Conservation (phyloP, 2,329 filamentous ascomycete genomes). For the Fusarium longipes region DNA sequence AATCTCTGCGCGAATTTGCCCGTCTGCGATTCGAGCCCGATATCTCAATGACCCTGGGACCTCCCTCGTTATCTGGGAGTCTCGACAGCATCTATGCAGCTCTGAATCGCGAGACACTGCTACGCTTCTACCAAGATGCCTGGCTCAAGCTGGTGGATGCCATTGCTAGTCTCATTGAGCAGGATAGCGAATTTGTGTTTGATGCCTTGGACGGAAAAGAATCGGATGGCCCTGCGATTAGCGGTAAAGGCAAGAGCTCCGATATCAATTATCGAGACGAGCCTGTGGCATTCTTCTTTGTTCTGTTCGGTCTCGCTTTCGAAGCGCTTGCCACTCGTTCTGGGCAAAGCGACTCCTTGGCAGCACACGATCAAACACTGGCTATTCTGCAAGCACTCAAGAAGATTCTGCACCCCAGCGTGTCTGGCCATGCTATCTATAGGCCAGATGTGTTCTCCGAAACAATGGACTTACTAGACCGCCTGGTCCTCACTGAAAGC, state of each 20-base stretch:
- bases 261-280: slow-evolving; percentile 99
- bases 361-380: slow-evolving; percentile 80
- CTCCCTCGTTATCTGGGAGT: slow-evolving; percentile 83
- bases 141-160: slow-evolving; percentile 98
- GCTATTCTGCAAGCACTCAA: slow-evolving; percentile 92
- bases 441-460: slow-evolving; percentile 95
- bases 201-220: slow-evolving; percentile 92
- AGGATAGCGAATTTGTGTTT: slow-evolving; percentile 97
- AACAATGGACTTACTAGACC: slow-evolving; percentile 94
- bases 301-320: slow-evolving; percentile 95
- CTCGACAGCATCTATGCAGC: slow-evolving; percentile 95
- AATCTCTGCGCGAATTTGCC: slow-evolving; percentile 92
- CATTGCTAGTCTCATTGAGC: slow-evolving; percentile 95
- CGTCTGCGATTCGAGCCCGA: slow-evolving; percentile 95
- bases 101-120: slow-evolving; percentile 89
- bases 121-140: slow-evolving; percentile 96
- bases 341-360: slow-evolving; percentile 61
- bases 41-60: slow-evolving; percentile 89
- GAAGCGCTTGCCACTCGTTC: slow-evolving; percentile 91
- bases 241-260: slow-evolving; percentile 69
- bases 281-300: slow-evolving; percentile 98
- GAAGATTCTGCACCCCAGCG: slow-evolving; percentile 93
- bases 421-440: slow-evolving; percentile 96
- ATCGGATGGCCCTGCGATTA: slow-evolving; percentile 59
- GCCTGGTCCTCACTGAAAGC: slow-evolving; percentile 90